Base-by-base conservation (phyloP, 208 protist species). In the Trypanosoma platydactyli region DNA sequence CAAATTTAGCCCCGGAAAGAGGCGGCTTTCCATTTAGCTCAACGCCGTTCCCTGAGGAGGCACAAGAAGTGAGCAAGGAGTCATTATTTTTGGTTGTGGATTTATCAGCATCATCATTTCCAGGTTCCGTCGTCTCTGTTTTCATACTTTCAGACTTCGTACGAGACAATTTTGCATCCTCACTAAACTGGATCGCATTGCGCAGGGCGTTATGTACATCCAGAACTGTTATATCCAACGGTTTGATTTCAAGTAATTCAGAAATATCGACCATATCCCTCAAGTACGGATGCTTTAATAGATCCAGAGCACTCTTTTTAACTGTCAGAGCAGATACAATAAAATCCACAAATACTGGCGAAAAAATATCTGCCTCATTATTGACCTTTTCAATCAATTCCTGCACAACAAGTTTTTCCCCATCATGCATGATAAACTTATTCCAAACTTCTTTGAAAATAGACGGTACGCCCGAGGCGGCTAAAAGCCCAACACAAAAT, bases 401-500 rank as follows among this genome's bases (percentile, higher is more conserved):
- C 12, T 80, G 42, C 18, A 77, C 44, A 40, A 82, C 74, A 1
- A 87, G 52, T 1, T 0, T 2, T 12, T 67, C 20, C 15, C 35
- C 22, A 22, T 41, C 13, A 13, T 22, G 40, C 15, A 41, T 68
- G 3, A 16, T 52, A 48, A 74, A 68, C 40, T 76, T 51, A 35
- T 69, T 29, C 83, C 82, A 90, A 11, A 80, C 71, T 33, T 62
- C 74, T 38, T 64, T 61, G 30, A 77, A 84, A 40, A 89, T 55
- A 35, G 71, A 65, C 5, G 84, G 84, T 22, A 88, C 41, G 12
- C 72, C 68, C 18, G 84, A 84, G 20, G 84, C 83, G 5, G 85
- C 83, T 18, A 94, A 77, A 16, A 94, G 76, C 3, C 89, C 89
- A 20, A 94, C 68, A 59, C 62, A 89, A 64, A 92, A 92, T 35